These are phyloP conservation scores for Dentiscutata heterogama DNA, from an alignment of 371 early-diverging fungal genomes.

Conservation along the genomic window DNA sequence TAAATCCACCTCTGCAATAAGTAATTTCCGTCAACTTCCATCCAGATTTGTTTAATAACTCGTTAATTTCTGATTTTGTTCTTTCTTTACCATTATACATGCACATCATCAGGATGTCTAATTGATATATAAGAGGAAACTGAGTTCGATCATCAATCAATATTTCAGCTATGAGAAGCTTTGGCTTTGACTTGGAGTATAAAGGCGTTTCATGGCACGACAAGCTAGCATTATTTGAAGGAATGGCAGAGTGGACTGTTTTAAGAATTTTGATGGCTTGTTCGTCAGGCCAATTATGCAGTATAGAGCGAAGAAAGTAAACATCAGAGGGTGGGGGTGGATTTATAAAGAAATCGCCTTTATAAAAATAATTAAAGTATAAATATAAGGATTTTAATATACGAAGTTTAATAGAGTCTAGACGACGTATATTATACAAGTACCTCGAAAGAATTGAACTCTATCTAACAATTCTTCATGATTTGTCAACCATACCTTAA, in stretches of 20 bases:
- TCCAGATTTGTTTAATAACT: neutral
- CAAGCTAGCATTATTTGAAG: neutral
- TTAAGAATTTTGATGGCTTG: neutral
- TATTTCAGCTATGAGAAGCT: too few species aligned
- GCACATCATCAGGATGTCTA: neutral
- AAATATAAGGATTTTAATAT: too few species aligned
- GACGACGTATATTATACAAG: too few species aligned
- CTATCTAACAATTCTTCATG: conserved; percentile 7
- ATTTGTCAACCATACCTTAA: neutral
- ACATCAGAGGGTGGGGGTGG: neutral
- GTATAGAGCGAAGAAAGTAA: neutral
- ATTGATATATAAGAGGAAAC: neutral
- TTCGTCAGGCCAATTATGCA: neutral
- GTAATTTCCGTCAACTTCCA: neutral
- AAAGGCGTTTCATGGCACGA: too few species aligned
- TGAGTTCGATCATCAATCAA: neutral
- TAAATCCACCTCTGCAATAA: neutral
- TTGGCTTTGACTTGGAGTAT: too few species aligned
- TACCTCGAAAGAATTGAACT: neutral
- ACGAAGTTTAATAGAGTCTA: too few species aligned
- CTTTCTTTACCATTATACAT: neutral
- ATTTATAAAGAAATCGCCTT: neutral
- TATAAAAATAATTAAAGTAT: too few species aligned
- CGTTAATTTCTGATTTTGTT: neutral
- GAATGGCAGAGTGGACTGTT: neutral